phyloP scores from a whole-genome alignment of 768 basidiomycete species.

The Pholiota microspora region DNA sequence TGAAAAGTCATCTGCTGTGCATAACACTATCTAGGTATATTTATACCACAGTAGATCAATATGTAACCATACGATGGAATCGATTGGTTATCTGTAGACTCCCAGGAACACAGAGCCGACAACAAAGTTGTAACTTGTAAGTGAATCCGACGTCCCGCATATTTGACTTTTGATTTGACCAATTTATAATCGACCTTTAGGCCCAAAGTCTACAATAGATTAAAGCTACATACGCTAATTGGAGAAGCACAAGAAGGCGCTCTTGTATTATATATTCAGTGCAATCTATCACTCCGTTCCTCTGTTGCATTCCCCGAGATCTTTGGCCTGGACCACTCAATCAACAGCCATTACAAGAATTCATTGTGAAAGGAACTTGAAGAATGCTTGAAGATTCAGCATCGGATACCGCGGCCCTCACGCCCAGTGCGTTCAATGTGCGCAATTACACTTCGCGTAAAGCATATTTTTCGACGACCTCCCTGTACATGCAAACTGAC shows the following conservation, averaged over 20 bases:
- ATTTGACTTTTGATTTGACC: too few relatives aligned
- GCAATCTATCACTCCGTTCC: background rate
- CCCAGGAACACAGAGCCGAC: background rate
- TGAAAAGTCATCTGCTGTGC: too few relatives aligned
- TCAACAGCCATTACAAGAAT: too few relatives aligned
- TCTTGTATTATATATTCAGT: background rate
- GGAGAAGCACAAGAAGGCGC: background rate
- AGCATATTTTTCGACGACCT: background rate
- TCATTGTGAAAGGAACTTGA: background rate
- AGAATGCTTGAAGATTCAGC: background rate
- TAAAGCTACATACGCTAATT: background rate
- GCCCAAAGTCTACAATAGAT: background rate
- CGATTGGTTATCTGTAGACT: background rate
- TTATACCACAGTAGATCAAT: too few relatives aligned
- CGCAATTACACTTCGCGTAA: slow-evolving; percentile 7
- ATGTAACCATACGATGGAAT: too few relatives aligned
- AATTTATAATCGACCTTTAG: too few relatives aligned
- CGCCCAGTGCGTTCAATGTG: background rate
- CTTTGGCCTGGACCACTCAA: background rate
- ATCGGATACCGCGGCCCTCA: background rate
- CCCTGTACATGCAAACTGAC: too few relatives aligned
- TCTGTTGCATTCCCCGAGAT: too few relatives aligned
- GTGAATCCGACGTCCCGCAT: too few relatives aligned
- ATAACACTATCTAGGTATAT: too few relatives aligned
- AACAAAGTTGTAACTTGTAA: too few relatives aligned